Percentiles rank a stretch among this genome's conserved stretches.
Conservation (phyloP, 2,329 filamentous ascomycete genomes). For the Fusarium sororula region DNA sequence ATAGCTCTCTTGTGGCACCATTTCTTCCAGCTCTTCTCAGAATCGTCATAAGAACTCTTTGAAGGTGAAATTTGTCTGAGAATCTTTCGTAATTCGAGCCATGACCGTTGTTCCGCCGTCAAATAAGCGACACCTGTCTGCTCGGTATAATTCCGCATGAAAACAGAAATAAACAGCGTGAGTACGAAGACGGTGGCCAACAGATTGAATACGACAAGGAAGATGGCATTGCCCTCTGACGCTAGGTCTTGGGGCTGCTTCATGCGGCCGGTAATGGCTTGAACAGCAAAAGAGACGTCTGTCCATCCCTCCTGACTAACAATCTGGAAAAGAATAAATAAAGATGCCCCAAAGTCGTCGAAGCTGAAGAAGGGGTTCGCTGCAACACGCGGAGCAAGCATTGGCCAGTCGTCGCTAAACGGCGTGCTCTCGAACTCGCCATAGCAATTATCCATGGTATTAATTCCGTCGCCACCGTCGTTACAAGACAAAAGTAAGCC, state of each 20-base stretch:
- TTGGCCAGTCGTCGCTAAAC: constrained; percentile 77
- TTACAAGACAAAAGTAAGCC: constrained; percentile 85
- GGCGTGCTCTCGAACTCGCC: constrained; percentile 82
- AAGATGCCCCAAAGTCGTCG: constrained; percentile 90
- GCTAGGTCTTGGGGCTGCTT: constrained; percentile 75
- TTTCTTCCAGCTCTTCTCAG: constrained; percentile 80
- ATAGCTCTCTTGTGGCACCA: constrained; percentile 97
- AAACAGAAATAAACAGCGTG: constrained; percentile 97
- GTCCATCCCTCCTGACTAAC: constrained; percentile 98
- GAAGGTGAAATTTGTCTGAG: constrained; percentile 93
- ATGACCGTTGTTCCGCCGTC: constrained; percentile 94
- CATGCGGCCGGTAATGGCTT: constrained; percentile 81
- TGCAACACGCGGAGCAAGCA: constrained; percentile 84
- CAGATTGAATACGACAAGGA: constrained; percentile 97
- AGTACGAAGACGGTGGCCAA: constrained; percentile 95
- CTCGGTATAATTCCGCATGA: constrained; percentile 99
- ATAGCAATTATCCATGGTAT: constrained; percentile 77
- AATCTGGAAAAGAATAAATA: constrained; percentile 98
- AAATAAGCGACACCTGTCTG: constrained; percentile 97
- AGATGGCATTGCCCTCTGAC: constrained; percentile 86
- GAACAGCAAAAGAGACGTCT: constrained; percentile 86
- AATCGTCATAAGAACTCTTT: constrained; percentile 85
- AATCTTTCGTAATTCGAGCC: constrained; percentile 93
- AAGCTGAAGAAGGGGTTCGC: constrained; percentile 89
- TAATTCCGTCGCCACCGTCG: constrained; percentile 61